phyloP scores from a whole-genome alignment of 305 asterid genomes.

The Rubia tinctorum region DNA sequence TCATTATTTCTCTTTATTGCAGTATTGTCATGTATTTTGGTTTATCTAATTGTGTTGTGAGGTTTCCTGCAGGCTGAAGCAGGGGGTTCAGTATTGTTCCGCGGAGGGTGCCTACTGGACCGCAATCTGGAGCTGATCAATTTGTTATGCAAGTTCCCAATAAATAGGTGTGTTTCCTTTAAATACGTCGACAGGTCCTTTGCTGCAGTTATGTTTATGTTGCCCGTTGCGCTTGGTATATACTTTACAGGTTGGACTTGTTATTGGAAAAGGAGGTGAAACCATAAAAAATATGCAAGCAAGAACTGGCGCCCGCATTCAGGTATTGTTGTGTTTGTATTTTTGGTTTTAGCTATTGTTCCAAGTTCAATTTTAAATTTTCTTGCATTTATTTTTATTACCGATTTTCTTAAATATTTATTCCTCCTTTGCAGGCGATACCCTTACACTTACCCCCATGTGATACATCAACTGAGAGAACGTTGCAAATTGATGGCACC shows the following conservation, averaged over 20 bases:
- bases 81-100: conserved; percentile 74
- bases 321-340: conserved; percentile 37
- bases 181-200: background rate
- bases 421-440: conserved; percentile 57
- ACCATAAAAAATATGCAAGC: conserved; percentile 96
- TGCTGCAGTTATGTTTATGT: background rate
- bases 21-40: background rate
- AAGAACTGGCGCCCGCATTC: conserved; percentile 85
- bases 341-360: background rate
- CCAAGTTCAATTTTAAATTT: background rate
- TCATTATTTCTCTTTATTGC: background rate
- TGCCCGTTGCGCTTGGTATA: background rate
- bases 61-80: conserved; percentile 34
- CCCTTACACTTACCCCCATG: no score
- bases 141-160: conserved; percentile 61
- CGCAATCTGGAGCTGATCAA: conserved; percentile 68
- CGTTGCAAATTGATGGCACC: conserved; percentile 88
- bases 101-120: conserved; percentile 57
- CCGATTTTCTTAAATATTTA: background rate
- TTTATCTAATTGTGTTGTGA: background rate
- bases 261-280: conserved; percentile 98
- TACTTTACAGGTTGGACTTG: conserved; percentile 78
- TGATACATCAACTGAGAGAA: conserved; percentile 84
- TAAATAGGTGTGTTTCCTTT: conserved; percentile 28
- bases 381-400: no score